Conservation (phyloP, 2,329 filamentous ascomycete species). For the Zasmidium angulare region DNA sequence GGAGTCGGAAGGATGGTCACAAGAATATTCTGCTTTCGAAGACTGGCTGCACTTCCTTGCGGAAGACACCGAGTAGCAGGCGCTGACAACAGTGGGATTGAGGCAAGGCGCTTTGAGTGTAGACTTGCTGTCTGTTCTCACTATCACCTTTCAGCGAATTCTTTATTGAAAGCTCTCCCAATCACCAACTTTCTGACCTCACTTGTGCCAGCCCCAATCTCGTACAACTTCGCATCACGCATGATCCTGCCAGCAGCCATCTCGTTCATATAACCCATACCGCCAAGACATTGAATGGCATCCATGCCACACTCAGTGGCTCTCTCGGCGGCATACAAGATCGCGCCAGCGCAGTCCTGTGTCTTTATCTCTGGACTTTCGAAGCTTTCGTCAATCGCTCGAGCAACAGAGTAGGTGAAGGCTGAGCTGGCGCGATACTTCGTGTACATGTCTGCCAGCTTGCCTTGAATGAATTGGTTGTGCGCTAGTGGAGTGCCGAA, state of each 20-base stretch:
- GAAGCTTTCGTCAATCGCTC: constrained; percentile 67
- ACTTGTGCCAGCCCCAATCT: constrained; percentile 94
- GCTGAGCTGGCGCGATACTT: constrained; percentile 80
- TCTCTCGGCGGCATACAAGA: constrained; percentile 87
- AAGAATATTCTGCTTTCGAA: too few relatives aligned
- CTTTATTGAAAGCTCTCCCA: constrained; percentile 85
- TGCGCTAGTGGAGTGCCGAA: constrained; percentile 84
- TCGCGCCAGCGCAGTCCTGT: constrained; percentile 91
- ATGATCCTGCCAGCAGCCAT: constrained; percentile 85
- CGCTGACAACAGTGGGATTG: too few relatives aligned
- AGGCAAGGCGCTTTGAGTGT: too few relatives aligned
- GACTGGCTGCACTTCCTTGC: too few relatives aligned
- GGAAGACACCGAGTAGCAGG: too few relatives aligned
- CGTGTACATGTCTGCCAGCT: constrained; percentile 96
- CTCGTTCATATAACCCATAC: constrained; percentile 95
- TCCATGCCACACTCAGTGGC: constrained; percentile 85
- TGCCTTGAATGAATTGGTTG: constrained; percentile 90
- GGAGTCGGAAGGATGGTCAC: not conserved
- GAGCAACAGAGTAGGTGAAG: constrained; percentile 84
- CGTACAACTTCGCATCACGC: constrained; percentile 79
- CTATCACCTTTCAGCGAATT: constrained; percentile 54
- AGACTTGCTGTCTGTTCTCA: not conserved
- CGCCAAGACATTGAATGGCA: constrained; percentile 87
- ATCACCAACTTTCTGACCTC: constrained; percentile 95
- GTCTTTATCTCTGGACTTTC: constrained; percentile 61